These are phyloP conservation scores for Phytophthora idaei DNA, from an alignment of 352 stramenopile genomes.

Conservation along the genomic window DNA sequence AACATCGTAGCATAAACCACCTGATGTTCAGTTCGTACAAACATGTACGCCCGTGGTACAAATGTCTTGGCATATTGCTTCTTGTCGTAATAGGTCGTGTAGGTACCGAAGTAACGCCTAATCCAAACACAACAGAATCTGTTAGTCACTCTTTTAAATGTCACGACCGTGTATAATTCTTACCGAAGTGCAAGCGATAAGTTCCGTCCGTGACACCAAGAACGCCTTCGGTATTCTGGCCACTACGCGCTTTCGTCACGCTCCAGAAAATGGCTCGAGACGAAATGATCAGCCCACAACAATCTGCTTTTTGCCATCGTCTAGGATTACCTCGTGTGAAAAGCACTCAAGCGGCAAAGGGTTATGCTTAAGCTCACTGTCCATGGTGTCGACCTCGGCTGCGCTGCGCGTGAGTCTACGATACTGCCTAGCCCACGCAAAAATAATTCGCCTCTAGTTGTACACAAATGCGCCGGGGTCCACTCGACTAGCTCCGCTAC, in stretches of 20 bases:
- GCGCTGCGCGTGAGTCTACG: not conserved
- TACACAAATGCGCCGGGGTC: conserved; percentile 6
- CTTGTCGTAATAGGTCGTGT: conserved; percentile 1
- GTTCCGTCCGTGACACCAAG: not conserved
- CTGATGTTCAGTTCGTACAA: not conserved
- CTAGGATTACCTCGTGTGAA: conserved; percentile 3
- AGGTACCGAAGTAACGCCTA: conserved; percentile 36
- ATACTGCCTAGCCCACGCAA: not conserved
- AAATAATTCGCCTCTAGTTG: conserved; percentile 11
- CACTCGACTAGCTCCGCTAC: conserved; percentile 15
- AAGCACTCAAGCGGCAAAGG: conserved; percentile 5
- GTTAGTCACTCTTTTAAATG: too few relatives aligned
- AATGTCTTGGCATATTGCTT: not conserved
- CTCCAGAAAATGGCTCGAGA: not conserved
- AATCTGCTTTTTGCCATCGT: conserved; percentile 6
- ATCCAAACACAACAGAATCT: not conserved
- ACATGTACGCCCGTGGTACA: not conserved
- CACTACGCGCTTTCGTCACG: not conserved
- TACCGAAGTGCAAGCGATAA: not conserved
- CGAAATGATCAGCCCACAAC: not conserved
- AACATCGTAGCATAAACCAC: not conserved
- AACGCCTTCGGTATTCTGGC: not conserved
- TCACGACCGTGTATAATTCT: not conserved
- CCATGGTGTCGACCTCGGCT: not conserved
- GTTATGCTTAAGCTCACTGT: conserved; percentile 7